Evolutionary conservation across 1,139 yeast species (phyloP), one percentile per base, ranked within the genome.

Genomic region (Sugiyamaella sp.): DNA sequence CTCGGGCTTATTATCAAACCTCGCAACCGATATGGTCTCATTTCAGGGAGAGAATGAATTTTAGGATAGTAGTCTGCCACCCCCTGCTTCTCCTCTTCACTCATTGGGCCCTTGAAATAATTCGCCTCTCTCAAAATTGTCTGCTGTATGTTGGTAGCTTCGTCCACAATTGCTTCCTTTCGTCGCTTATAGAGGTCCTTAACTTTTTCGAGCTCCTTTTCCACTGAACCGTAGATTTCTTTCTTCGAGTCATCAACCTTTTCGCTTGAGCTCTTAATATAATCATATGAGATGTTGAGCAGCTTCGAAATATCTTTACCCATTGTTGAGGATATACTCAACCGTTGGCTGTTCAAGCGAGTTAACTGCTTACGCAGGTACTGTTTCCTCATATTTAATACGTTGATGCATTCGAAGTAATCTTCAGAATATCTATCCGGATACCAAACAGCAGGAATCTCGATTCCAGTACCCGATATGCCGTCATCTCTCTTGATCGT

Each of bases 381-480:
- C 14, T 16, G 63, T 60, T 49, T 71, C 63, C 24, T 63, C 63
- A 6, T 64, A 65, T 52, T 45, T 0, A 70, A 47, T 2, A 61
- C 57, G 5, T 52, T 46, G 27, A 72, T 57, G 4, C 60, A 56
- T 0, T 61, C 59, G 16, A 57, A 60, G 29, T 68, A 66, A 14
- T 69, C 70, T 20, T 62, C 54, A 0, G 77, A 66, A 60, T 75
- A 79, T 5, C 80, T 65, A 52, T 76, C 79, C 0, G 82, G 82
- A 53, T 75, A 78, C 62, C 79, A 74, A 12, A 57, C 59, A 3
- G 68, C 65, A 1, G 72, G 71, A 16, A 77, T 47, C 10, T 63
- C 62, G 44, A 77, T 63, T 0, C 79, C 79, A 2, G 69, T 65
- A 1, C 70, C 67, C 2, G 66, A 52, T 16, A 61, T 46, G 6